A percentile compares a stretch with the other conserved stretches of the same genome.
phyloP scores from a whole-genome alignment of 208 protist species.

The Acanthamoeba divionensis region DNA sequence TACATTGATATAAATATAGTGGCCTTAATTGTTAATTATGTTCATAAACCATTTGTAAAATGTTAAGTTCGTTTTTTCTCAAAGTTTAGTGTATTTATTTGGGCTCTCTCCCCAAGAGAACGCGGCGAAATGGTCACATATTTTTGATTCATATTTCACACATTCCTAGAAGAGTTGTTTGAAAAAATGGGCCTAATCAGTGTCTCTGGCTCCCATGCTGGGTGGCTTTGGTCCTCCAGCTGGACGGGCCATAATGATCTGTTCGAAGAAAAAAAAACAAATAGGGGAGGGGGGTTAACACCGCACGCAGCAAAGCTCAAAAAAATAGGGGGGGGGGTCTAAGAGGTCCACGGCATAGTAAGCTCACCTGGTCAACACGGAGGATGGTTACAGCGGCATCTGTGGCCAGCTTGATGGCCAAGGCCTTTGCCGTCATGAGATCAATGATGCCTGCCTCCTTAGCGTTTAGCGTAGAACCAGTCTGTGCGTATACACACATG shows the following conservation, averaged over 20 bases:
- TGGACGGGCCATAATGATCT: constrained; percentile 97
- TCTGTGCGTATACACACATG: background rate
- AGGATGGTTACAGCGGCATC: constrained; percentile 96
- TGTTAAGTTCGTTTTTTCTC: too few species aligned
- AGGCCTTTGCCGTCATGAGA: constrained; percentile 86
- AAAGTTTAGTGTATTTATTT: too few species aligned
- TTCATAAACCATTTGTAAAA: too few species aligned
- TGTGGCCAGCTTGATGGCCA: constrained; percentile 91
- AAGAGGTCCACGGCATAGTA: background rate
- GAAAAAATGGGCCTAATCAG: too few species aligned
- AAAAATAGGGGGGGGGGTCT: background rate
- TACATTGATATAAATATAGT: too few species aligned
- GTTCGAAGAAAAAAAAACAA: constrained; percentile 79
- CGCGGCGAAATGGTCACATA: too few species aligned
- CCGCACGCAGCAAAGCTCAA: background rate
- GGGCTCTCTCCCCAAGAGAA: too few species aligned
- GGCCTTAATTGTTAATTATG: too few species aligned
- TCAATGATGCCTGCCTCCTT: constrained; percentile 91
- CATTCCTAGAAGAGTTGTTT: too few species aligned
- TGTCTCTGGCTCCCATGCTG: constrained; percentile 41
- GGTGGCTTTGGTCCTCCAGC: constrained; percentile 93
- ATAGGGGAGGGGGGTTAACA: too few species aligned
- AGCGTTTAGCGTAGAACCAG: constrained; percentile 83
- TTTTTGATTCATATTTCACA: too few species aligned
- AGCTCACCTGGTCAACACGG: constrained; percentile 82